Evolutionary conservation across 2,329 filamentous ascomycete species (phyloP), one percentile per base, ranked within the genome.

Genomic region (Calonectria pauciramosa): DNA sequence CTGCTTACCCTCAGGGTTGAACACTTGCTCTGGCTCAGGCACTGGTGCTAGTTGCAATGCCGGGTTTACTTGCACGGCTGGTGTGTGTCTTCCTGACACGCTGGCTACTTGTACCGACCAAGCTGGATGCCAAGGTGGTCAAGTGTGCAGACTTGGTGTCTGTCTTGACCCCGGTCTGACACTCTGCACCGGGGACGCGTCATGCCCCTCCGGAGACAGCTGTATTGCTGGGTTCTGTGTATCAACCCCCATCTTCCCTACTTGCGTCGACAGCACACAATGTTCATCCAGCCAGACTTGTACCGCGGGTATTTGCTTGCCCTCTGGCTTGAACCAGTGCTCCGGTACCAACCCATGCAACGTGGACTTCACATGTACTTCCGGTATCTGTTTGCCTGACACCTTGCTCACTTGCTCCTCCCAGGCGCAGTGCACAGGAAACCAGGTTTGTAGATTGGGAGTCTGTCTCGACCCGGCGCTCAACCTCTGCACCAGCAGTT

Each of bases 191-290:
- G 52, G 38, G 5, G 34, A 13, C 11, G 10, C 38, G 1, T 13
- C 20, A 23, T 71, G 69, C 20, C 2, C 5, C 2, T 28, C 56
- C 1, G 51, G 41, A 7, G 56, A 71, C 7, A 47, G 36, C 8
- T 71, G 70, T 14, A 71, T 65, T 1, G 70, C 63, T 2, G 70
- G 70, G 9, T 28, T 71, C 41, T 71, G 70, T n/a, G 20, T 71
- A 10, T 23, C 69, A 2, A 44, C n/a, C 10, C 44, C 47, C 11
- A 10, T 71, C 13, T 71, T 71, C 49, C 60, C 51, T 4, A 54
- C 28, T 7, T 71, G 70, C 28, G 47, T 23, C 14, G 51, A 66
- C 10, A 36, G 9, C 28, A 54, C 32, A 6, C 36, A 49, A 4
- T 71, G 70, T 26, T n/a, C 51, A 41, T 28, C 36, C 4, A 38